Conservation (phyloP, 345 rosid species). For the Geranium rotundifolium region DNA sequence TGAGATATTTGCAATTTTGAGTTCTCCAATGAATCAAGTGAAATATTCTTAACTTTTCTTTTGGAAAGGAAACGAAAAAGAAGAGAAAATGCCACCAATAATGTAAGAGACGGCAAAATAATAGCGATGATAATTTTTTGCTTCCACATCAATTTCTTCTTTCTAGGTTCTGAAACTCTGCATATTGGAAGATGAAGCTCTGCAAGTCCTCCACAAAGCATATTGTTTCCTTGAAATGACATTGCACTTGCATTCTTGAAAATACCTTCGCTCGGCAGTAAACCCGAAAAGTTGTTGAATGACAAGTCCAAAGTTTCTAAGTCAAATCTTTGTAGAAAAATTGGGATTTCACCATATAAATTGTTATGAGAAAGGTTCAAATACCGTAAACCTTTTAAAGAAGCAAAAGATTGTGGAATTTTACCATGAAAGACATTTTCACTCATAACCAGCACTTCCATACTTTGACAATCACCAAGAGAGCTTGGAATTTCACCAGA, state of each 20-base stretch:
- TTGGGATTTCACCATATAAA: slow-evolving; percentile 3
- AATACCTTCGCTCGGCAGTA: slow-evolving; percentile 12
- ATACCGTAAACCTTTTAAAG: background rate
- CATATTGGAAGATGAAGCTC: slow-evolving; percentile 6
- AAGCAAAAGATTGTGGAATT: slow-evolving; percentile 1
- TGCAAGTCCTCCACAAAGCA: slow-evolving; percentile 11
- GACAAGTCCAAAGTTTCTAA: slow-evolving; percentile 8
- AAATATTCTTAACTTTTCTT: background rate
- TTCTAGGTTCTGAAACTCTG: background rate
- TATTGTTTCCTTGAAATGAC: slow-evolving; percentile 1
- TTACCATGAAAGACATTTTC: slow-evolving; percentile 3
- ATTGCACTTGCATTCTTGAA: slow-evolving; percentile 6
- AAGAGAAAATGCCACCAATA: background rate
- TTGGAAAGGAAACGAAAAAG: background rate
- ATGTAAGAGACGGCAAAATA: background rate
- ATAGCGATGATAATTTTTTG: background rate
- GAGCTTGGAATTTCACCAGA: background rate
- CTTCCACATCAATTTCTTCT: background rate
- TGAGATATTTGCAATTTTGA: slow-evolving; percentile 8
- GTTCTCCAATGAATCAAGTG: background rate
- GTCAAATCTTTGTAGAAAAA: slow-evolving; percentile 1
- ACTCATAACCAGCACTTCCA: slow-evolving; percentile 2
- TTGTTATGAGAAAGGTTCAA: background rate
- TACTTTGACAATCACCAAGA: background rate
- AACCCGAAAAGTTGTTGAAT: slow-evolving; percentile 15